These are phyloP conservation scores for Phytopythium cucurbitacearum DNA, from an alignment of 352 stramenopile species.

Conservation along the genomic window DNA sequence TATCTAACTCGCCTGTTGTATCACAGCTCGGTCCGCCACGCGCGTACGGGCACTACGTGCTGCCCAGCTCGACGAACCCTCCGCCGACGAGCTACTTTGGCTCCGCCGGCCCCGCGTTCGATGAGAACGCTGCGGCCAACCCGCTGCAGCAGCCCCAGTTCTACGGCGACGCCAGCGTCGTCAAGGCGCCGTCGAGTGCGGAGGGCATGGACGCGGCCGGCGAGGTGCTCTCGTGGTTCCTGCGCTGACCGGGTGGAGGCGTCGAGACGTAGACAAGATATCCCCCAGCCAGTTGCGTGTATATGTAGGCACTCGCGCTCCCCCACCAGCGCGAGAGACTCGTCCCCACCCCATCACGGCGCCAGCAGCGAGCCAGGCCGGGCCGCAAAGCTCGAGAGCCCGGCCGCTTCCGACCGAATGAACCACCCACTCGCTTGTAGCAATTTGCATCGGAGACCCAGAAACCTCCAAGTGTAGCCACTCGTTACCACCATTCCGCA, in stretches of 20 bases:
- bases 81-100: constrained; percentile 3
- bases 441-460: too few relatives aligned
- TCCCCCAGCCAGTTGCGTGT: too few relatives aligned
- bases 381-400: too few relatives aligned
- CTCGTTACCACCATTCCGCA: too few relatives aligned
- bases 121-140: constrained; percentile 10
- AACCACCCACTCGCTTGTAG: too few relatives aligned
- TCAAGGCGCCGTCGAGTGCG: constrained; percentile 3
- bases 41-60: constrained; percentile 20
- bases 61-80: constrained; percentile 26
- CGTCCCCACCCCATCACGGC: too few relatives aligned
- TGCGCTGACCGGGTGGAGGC: background rate
- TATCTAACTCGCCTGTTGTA: background rate
- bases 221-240: constrained; percentile 27
- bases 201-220: constrained; percentile 18
- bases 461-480: too few relatives aligned
- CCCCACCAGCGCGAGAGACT: too few relatives aligned
- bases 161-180: constrained; percentile 9
- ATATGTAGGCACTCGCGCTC: too few relatives aligned
- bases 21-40: constrained; percentile 14
- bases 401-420: too few relatives aligned
- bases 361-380: too few relatives aligned
- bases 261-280: too few relatives aligned
- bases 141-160: constrained; percentile 13
- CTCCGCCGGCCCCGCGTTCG: background rate